Evolutionary conservation across 129 eudicot species (phyloP).

Genomic region (Tagetes patula): DNA sequence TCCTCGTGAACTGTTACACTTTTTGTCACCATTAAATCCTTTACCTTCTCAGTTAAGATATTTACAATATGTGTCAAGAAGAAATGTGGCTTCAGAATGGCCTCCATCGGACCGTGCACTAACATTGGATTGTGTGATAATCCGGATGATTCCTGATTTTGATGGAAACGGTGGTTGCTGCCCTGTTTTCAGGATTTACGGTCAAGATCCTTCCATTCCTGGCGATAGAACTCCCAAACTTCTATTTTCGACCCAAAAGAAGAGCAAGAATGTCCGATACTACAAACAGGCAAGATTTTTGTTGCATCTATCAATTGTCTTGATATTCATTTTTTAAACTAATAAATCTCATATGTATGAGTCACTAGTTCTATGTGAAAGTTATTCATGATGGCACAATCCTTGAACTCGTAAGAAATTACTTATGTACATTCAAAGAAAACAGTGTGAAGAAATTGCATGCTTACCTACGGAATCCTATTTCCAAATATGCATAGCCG

Average conservation of each 20-base stretch:
- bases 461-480: not conserved
- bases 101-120: conserved; percentile 73
- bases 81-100: conserved; percentile 74
- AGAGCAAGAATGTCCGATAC: conserved; percentile 57
- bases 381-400: not conserved
- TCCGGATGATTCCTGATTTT: conserved; percentile 66
- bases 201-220: conserved; percentile 58
- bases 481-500: not conserved
- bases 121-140: conserved; percentile 68
- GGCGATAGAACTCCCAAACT: conserved; percentile 65
- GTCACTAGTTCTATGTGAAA: not conserved
- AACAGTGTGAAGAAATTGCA: not conserved
- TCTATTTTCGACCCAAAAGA: conserved; percentile 64
- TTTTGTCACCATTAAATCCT: conserved; percentile 69
- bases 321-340: not conserved
- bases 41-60: conserved; percentile 80
- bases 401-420: conserved; percentile 3
- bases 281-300: conserved; percentile 66
- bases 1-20: conserved; percentile 67
- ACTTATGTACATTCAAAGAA: not conserved
- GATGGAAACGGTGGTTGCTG: conserved; percentile 78
- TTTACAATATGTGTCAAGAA: conserved; percentile 69
- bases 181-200: conserved; percentile 77
- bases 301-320: not conserved
- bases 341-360: not conserved